These are phyloP conservation scores for Trichocomaceae sp. DNA, from an alignment of 2,329 filamentous ascomycete genomes.

Conservation along the genomic window DNA sequence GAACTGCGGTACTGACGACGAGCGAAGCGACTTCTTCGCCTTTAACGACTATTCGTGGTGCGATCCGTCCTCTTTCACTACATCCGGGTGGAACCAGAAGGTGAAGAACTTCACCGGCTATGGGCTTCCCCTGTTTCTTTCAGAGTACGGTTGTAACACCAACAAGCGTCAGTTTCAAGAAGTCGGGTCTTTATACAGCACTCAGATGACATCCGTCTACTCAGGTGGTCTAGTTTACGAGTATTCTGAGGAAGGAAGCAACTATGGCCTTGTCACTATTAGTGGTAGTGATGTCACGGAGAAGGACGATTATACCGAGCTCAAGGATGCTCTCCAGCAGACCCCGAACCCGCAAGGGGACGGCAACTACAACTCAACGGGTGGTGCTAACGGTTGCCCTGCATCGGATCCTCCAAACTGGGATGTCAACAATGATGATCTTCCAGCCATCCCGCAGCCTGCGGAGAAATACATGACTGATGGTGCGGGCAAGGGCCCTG, in stretches of 20 bases:
- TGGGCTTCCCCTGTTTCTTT: constrained; percentile 85
- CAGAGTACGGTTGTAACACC: constrained; percentile 85
- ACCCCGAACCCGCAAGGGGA: constrained; percentile 49
- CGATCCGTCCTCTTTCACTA: constrained; percentile 69
- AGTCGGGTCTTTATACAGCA: constrained; percentile 69
- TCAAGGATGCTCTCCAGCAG: constrained; percentile 46
- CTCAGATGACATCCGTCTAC: constrained; percentile 81
- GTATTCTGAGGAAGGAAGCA: constrained; percentile 77
- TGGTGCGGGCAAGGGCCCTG: constrained; percentile 52
- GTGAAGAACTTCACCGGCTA: constrained; percentile 82
- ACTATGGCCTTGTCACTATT: constrained; percentile 73
- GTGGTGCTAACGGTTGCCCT: constrained; percentile 50
- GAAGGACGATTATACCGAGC: constrained; percentile 55
- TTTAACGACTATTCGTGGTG: constrained; percentile 79
- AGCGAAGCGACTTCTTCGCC: constrained; percentile 79
- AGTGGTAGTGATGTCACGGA: constrained; percentile 50
- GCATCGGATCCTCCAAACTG: constrained; percentile 46
- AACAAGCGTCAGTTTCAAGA: constrained; percentile 78
- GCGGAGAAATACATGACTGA: constrained; percentile 52
- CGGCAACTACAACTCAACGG: constrained; percentile 53
- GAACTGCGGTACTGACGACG: constrained; percentile 82
- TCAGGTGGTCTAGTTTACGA: constrained; percentile 96
- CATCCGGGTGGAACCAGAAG: constrained; percentile 79
- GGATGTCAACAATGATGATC: constrained; percentile 48
- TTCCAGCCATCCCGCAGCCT: constrained; percentile 52